phyloP scores from a whole-genome alignment of 345 rosid species.

The Luvunga scandens region DNA sequence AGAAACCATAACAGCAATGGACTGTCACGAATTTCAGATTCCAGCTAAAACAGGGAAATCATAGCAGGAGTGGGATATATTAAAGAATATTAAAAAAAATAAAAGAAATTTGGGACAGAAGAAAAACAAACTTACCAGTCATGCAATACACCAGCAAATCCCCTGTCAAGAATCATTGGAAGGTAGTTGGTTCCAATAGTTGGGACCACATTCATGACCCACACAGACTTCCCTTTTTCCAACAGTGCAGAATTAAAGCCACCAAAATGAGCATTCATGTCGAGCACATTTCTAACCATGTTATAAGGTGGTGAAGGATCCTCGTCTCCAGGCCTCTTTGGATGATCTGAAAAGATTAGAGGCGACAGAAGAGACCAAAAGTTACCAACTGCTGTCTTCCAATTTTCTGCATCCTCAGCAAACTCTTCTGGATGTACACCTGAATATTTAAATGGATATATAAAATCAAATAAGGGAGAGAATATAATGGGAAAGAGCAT shows the following conservation, averaged over 20 bases:
- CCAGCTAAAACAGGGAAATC: background rate
- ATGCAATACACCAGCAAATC: constrained; percentile 85
- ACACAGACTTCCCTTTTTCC: constrained; percentile 76
- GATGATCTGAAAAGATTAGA: constrained; percentile 97
- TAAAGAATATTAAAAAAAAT: background rate
- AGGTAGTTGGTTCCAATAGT: constrained; percentile 79
- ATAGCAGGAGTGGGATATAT: background rate
- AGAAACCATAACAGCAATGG: background rate
- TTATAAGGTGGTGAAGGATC: constrained; percentile 97
- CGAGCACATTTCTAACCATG: constrained; percentile 93
- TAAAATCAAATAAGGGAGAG: background rate
- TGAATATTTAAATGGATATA: constrained; percentile 22
- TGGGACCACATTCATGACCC: constrained; percentile 99
- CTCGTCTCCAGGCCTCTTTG: constrained; percentile 99
- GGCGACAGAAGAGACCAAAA: constrained; percentile 99
- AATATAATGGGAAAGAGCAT: background rate
- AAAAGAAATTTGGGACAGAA: background rate
- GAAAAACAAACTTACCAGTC: constrained; percentile 63
- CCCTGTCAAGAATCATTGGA: constrained; percentile 86
- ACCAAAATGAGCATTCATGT: constrained; percentile 94
- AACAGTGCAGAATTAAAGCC: constrained; percentile 84
- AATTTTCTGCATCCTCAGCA: constrained; percentile 56
- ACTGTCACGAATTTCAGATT: background rate
- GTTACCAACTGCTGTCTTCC: constrained; percentile 58
- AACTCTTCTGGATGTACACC: constrained; percentile 71